Evolutionary conservation across 768 basidiomycete genomes (phyloP).

Genomic region (Trametes sanguinea): DNA sequence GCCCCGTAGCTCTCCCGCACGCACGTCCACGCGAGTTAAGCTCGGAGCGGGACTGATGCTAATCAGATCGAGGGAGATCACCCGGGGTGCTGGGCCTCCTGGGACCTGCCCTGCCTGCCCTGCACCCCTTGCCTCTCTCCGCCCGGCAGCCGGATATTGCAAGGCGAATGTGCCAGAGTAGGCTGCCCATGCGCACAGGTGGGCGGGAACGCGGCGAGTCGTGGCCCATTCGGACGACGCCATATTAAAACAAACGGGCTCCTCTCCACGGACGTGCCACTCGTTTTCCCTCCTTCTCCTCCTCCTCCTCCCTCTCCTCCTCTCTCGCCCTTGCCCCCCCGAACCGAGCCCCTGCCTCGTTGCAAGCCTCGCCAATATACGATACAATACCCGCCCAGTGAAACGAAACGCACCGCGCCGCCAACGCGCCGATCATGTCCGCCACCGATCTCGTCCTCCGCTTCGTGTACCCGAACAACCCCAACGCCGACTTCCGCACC

Average conservation of each 20-base stretch:
- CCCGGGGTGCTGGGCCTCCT: conserved; percentile 12
- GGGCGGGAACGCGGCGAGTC: conserved; percentile 9
- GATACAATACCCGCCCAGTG: not conserved
- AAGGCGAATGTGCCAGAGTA: conserved; percentile 13
- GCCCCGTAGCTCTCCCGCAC: not conserved
- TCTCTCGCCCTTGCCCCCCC: not conserved
- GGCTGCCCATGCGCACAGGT: not conserved
- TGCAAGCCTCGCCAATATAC: no score
- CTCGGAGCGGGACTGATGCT: conserved; percentile 22
- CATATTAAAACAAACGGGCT: conserved; percentile 4
- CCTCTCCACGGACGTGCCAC: not conserved
- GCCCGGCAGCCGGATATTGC: conserved; percentile 13
- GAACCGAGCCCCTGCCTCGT: not conserved
- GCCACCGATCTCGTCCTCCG: conserved; percentile 40
- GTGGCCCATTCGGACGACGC: not conserved
- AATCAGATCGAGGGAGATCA: conserved; percentile 29
- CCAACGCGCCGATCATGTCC: conserved; percentile 9
- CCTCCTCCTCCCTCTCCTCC: not conserved
- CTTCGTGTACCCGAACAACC: conserved; percentile 36
- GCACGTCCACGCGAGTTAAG: conserved; percentile 28
- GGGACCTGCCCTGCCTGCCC: not conserved
- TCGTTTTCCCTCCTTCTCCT: not conserved
- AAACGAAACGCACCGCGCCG: not conserved
- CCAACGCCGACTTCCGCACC: conserved; percentile 43
- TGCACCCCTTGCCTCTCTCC: not conserved